Conservation (phyloP, 2,329 filamentous ascomycete genomes). For the Fusarium nelsonii region DNA sequence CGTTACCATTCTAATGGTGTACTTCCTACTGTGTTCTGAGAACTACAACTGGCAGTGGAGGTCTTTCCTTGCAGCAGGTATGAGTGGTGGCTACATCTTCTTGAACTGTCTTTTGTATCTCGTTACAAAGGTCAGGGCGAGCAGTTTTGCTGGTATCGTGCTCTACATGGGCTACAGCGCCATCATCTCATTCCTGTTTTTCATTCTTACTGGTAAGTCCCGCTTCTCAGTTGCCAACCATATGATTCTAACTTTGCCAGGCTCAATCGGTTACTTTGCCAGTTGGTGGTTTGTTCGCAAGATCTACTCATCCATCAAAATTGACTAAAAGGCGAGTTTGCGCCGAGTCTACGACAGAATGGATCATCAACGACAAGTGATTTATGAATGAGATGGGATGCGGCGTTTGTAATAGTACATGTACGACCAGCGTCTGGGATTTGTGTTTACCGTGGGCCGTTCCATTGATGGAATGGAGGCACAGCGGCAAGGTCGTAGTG, state of each 20-base stretch:
- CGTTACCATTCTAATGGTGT: conserved; percentile 93
- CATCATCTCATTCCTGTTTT: conserved; percentile 90
- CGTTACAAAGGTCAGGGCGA: conserved; percentile 86
- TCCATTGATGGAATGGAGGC: neutral
- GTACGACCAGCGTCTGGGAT: conserved; percentile 49
- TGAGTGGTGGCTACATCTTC: conserved; percentile 92
- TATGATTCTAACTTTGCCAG: conserved; percentile 60
- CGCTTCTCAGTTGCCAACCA: neutral
- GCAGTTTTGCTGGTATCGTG: conserved; percentile 85
- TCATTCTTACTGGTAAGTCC: conserved; percentile 88
- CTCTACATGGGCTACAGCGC: conserved; percentile 94
- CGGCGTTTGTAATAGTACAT: conserved; percentile 50
- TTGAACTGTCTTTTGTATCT: conserved; percentile 92
- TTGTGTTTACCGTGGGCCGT: conserved; percentile 21
- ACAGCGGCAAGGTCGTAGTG: conserved; percentile 12
- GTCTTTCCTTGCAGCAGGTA: conserved; percentile 90
- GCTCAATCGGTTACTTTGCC: conserved; percentile 94
- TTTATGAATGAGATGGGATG: conserved; percentile 41
- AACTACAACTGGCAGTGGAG: conserved; percentile 99
- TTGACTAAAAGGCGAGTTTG: conserved; percentile 71
- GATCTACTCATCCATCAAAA: conserved; percentile 98
- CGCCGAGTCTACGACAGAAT: conserved; percentile 12
- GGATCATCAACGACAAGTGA: conserved; percentile 25
- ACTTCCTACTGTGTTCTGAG: conserved; percentile 94
- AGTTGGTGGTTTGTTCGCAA: conserved; percentile 94